Evolutionary conservation across 768 basidiomycete genomes (phyloP).

Genomic region (Naganishia randhawae): DNA sequence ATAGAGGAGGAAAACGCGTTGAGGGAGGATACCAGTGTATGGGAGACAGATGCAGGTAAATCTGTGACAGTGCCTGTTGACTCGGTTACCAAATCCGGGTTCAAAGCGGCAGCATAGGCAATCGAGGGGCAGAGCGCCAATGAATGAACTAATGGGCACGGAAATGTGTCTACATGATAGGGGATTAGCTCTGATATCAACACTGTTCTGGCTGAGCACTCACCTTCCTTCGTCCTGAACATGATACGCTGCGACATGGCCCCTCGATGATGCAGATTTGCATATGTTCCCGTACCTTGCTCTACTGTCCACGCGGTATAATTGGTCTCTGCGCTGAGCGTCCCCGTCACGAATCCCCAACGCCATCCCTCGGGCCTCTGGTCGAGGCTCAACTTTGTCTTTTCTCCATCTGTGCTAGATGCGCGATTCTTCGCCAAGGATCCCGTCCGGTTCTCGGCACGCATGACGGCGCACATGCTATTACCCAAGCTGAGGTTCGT

Average conservation of each 20-base stretch:
- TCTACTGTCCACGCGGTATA: slow-evolving; percentile 47
- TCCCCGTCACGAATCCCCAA: slow-evolving; percentile 33
- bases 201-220: slow-evolving; percentile 1
- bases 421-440: slow-evolving; percentile 32
- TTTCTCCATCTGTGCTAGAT: not conserved
- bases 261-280: slow-evolving; percentile 14
- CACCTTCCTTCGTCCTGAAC: slow-evolving; percentile 49
- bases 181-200: not conserved
- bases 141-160: slow-evolving; percentile 44
- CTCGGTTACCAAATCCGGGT: slow-evolving; percentile 8
- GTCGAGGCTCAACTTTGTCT: slow-evolving; percentile 24
- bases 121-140: slow-evolving; percentile 43
- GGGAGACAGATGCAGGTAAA: slow-evolving; percentile 34
- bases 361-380: slow-evolving; percentile 41
- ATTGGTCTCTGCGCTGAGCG: slow-evolving; percentile 33
- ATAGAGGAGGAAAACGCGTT: slow-evolving; percentile 45
- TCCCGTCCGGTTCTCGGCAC: not conserved
- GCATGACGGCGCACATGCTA: slow-evolving; percentile 19
- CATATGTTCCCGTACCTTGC: slow-evolving; percentile 23
- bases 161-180: slow-evolving; percentile 36
- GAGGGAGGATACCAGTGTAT: slow-evolving; percentile 37
- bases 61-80: slow-evolving; percentile 18
- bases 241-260: slow-evolving; percentile 38
- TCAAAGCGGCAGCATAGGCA: slow-evolving; percentile 45
- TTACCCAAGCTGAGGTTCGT: not conserved